Base-by-base conservation (phyloP, 2,329 filamentous ascomycete species). In the Cladophialophora immunda region DNA sequence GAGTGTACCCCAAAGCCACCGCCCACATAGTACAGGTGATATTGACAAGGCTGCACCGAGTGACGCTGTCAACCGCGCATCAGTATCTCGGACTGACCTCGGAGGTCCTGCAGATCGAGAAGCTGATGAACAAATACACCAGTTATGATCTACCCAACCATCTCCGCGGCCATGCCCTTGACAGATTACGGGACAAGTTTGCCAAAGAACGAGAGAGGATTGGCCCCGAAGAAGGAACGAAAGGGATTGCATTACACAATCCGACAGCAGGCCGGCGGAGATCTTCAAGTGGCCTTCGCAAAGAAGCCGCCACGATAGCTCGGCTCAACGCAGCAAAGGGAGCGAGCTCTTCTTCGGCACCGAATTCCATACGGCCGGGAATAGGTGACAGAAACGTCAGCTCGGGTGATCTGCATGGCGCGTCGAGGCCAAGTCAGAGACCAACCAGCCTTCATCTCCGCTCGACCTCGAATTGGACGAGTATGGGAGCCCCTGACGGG, bases 11-110 rank as follows among this genome's bases (percentile, higher is more conserved):
- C 9, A 97, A 96, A 81, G 94, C 96, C 9, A 97, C 95, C 1
- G 91, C 95, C 1, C 96, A 99, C 75, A 98, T 99, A 70, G 93
- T 99, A 5, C 95, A 99, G 76, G 94, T 99, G 54, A 99, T 99
- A 68, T 81, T 99, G 34, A 97, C 96, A 2, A 88, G 96, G 57
- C 90, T 99, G 59, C 94, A 99, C 76, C 86, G 96, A 72, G 96
- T 99, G 2, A 99, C 95, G 0, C 87, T 99, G 61, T 92, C 94
- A 0, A 98, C 96, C 11, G 95, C 93, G 0, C 95, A 97, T 82
- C 92, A 92, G 62, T 99, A 99, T 74, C 87, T 99, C 17, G 95
- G 96, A 1, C 80, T 99, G 50, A 97, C 93, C 0, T 92, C 90
- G 45, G 95, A 99, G 75, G 94, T 99, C 0, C 79, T 99, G 13